Base-by-base conservation (phyloP, 192 early-diverging fungal species). In the Umbelopsis sp. region DNA sequence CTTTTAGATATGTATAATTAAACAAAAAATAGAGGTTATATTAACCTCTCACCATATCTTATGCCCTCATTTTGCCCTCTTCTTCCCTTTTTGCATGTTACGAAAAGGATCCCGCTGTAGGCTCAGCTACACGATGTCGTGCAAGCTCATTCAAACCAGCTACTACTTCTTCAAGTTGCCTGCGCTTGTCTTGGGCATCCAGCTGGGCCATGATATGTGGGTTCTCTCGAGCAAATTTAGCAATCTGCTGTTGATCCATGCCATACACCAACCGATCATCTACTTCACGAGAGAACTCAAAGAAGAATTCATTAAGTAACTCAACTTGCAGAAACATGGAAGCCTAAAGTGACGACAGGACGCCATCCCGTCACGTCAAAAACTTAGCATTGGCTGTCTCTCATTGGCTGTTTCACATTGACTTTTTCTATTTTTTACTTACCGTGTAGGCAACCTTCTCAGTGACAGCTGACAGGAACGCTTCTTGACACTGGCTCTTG, bases 301-400 rank as follows among this genome's bases (percentile, higher is more conserved):
- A 96, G 75, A 96, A 96, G 83, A 96, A 97, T 82, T 97, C 96
- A 78, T 94, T 95, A 79, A 97, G 81, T 70, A 97, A 85, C 82
- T 97, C 96, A 17, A 95, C 92, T 76, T 94, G 92, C 71, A 97
- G 94, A 74, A 97, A 97, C 91, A 97, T 94, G 52, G 94, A 94
- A 24, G 94, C 91, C 78, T 77, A 36, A 43, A 20, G 7, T 12
- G 26, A 51, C 24, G 29, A 68, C 17, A 20, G 22, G 16, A 20
- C n/a, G n/a, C n/a, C 36, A 36, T 52, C 25, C 21, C 25, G n/a
- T 14, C 22, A 53, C 41, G 14, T 14, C 38, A n/a, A 47, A 45
- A 52, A 50, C 7, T 38, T 10, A 50, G 44, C 0, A 70, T 32
- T 41, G 20, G 22, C 21, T 20, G 29, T 32, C 24, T 29, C 5